phyloP scores from a whole-genome alignment of 768 basidiomycete genomes.

The Russula sp. region DNA sequence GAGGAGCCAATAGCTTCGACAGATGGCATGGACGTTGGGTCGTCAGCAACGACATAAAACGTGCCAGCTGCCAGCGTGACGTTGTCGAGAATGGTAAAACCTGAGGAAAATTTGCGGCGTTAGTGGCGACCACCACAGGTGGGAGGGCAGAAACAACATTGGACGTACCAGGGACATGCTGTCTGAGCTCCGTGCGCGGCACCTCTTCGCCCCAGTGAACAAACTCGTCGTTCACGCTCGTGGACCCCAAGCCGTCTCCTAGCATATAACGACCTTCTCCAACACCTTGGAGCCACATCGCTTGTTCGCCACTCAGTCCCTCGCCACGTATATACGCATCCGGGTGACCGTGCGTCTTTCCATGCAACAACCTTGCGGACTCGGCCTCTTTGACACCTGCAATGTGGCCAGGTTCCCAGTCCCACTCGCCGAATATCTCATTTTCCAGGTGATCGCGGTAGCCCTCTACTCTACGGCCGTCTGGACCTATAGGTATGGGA shows the following conservation, averaged over 20 bases:
- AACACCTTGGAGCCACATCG: slow-evolving; percentile 24
- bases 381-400: slow-evolving; percentile 48
- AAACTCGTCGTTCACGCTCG: slow-evolving; percentile 47
- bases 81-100: slow-evolving; percentile 80
- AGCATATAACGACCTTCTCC: slow-evolving; percentile 25
- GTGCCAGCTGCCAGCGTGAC: slow-evolving; percentile 68
- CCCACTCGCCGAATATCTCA: slow-evolving; percentile 65
- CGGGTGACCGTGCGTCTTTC: slow-evolving; percentile 23
- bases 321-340: slow-evolving; percentile 39
- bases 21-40: slow-evolving; percentile 53
- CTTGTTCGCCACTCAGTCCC: slow-evolving; percentile 28
- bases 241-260: slow-evolving; percentile 27
- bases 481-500: slow-evolving; percentile 33
- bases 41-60: slow-evolving; percentile 69
- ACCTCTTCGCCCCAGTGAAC: slow-evolving; percentile 49
- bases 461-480: slow-evolving; percentile 45
- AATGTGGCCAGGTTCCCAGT: slow-evolving; percentile 55
- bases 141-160: not conserved
- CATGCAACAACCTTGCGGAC: slow-evolving; percentile 39
- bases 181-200: slow-evolving; percentile 50
- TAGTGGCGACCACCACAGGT: not conserved
- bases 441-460: slow-evolving; percentile 56
- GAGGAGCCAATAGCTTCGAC: slow-evolving; percentile 46
- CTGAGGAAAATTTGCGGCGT: slow-evolving; percentile 34
- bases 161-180: slow-evolving; percentile 58